Evolutionary conservation across 2,329 filamentous ascomycete genomes (phyloP).

Genomic region (Talaromyces sp.): DNA sequence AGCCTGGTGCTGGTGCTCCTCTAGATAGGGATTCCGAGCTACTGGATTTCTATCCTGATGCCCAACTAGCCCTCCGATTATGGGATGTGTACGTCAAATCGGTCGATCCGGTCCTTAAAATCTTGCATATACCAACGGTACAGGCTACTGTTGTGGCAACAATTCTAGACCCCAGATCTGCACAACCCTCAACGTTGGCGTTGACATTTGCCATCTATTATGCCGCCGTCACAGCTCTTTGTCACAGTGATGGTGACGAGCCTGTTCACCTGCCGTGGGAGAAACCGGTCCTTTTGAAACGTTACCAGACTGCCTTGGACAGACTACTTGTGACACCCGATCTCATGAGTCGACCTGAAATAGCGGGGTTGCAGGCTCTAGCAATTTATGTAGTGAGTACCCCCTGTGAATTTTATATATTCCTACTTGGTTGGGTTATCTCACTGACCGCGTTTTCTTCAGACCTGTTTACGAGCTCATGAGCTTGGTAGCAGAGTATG

Average conservation of each 20-base stretch:
- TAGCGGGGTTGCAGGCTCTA: slow-evolving; percentile 15
- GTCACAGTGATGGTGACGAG: slow-evolving; percentile 21
- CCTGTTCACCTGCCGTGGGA: slow-evolving; percentile 13
- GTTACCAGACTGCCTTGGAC: slow-evolving; percentile 12
- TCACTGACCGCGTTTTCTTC: slow-evolving; percentile 48
- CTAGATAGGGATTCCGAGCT: slow-evolving; percentile 1
- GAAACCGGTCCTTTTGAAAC: slow-evolving; percentile 6
- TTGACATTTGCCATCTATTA: slow-evolving; percentile 57
- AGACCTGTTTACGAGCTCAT: slow-evolving; percentile 51
- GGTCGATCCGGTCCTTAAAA: slow-evolving; percentile 18
- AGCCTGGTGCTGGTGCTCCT: neutral
- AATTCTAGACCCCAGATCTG: slow-evolving; percentile 27
- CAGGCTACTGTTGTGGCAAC: slow-evolving; percentile 16
- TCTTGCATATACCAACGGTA: slow-evolving; percentile 18
- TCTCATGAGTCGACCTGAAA: slow-evolving; percentile 15
- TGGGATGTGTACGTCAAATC: slow-evolving; percentile 18
- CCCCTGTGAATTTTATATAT: no score
- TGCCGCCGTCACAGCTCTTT: slow-evolving; percentile 44
- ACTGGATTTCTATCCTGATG: slow-evolving; percentile 15
- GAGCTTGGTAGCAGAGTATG: slow-evolving; percentile 41
- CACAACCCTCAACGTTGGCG: slow-evolving; percentile 28
- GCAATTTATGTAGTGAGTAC: slow-evolving; percentile 16
- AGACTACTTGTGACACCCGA: slow-evolving; percentile 12
- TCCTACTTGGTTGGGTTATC: slow-evolving; percentile 1
- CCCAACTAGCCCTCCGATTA: slow-evolving; percentile 15